These are phyloP conservation scores for Agrocybe praecox DNA, from an alignment of 768 basidiomycete genomes.

Conservation along the genomic window DNA sequence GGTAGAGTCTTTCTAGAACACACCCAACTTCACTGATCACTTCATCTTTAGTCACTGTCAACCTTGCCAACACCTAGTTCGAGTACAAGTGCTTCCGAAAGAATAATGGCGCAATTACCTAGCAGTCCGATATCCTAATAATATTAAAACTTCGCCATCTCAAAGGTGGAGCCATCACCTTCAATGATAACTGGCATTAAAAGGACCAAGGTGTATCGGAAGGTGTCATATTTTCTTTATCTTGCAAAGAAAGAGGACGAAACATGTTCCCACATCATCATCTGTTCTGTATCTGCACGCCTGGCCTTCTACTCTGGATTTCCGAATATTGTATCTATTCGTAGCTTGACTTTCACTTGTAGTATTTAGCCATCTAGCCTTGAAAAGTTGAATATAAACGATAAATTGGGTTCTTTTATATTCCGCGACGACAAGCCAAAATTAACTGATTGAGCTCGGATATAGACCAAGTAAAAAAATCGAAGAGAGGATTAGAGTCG, in stretches of 20 bases:
- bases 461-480: neutral
- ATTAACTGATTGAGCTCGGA: neutral
- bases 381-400: neutral
- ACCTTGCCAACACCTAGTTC: slow-evolving; percentile 51
- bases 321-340: neutral
- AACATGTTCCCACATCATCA: neutral
- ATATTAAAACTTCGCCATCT: slow-evolving; percentile 50
- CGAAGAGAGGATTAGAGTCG: neutral
- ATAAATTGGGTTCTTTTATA: neutral
- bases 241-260: neutral
- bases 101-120: slow-evolving; percentile 54
- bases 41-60: slow-evolving; percentile 54
- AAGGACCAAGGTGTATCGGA: neutral
- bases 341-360: neutral
- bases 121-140: slow-evolving; percentile 78
- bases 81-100: slow-evolving; percentile 78
- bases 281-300: neutral
- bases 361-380: neutral
- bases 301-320: neutral
- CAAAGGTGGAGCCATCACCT: slow-evolving; percentile 39
- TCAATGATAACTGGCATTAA: slow-evolving; percentile 49
- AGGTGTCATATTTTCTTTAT: neutral
- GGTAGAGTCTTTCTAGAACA: slow-evolving; percentile 4
- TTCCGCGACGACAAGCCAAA: neutral
- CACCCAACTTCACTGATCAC: neutral